Evolutionary conservation across 495 filamentous ascomycete genomes (phyloP).

Genomic region (Echria macrotheca): DNA sequence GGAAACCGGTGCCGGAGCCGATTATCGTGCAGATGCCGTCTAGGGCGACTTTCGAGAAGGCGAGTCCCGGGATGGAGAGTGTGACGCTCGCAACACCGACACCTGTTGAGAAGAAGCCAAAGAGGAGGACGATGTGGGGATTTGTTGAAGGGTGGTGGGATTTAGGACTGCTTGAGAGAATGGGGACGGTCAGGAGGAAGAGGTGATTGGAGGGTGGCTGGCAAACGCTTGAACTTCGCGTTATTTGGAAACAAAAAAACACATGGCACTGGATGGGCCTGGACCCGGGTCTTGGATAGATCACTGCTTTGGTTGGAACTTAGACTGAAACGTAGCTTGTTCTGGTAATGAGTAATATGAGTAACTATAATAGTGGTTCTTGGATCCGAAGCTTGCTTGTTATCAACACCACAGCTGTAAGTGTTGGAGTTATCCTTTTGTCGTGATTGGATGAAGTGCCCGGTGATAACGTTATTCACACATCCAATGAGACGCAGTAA

Average conservation of each 20-base stretch:
- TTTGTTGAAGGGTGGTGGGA: slow-evolving; percentile 46
- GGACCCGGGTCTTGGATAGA: not conserved
- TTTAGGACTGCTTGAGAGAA: slow-evolving; percentile 37
- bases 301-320: not conserved
- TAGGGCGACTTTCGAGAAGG: slow-evolving; percentile 1
- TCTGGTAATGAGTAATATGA: slow-evolving; percentile 24
- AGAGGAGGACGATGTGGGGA: slow-evolving; percentile 35
- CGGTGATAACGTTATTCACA: no score
- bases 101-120: slow-evolving; percentile 2
- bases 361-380: no score
- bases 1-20: slow-evolving; percentile 15
- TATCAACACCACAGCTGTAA: no score
- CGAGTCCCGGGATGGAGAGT: slow-evolving; percentile 6
- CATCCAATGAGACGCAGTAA: no score
- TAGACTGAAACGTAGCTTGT: slow-evolving; percentile 12
- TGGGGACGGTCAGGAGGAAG: slow-evolving; percentile 26
- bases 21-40: slow-evolving; percentile 14
- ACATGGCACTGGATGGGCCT: not conserved
- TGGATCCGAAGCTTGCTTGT: no score
- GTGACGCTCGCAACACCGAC: slow-evolving; percentile 9
- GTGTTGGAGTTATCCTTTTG: no score
- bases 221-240: not conserved
- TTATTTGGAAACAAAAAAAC: not conserved
- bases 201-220: not conserved
- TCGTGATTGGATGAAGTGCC: no score